Evolutionary conservation across 495 filamentous ascomycete species (phyloP).

Genomic region (Recurvomyces mirabilis): DNA sequence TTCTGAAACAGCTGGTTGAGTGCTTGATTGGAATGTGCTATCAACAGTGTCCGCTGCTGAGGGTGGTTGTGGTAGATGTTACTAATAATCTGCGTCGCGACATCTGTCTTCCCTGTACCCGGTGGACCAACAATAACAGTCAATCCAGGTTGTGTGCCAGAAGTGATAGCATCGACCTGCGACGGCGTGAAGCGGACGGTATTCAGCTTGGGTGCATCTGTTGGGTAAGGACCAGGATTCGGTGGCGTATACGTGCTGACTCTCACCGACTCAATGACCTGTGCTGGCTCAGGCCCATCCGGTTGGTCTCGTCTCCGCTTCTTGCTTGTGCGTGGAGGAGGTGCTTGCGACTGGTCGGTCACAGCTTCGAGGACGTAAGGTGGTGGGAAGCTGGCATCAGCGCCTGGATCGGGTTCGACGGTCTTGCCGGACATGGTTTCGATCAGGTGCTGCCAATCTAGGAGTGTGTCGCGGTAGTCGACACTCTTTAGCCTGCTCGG

Average conservation of each 20-base stretch:
- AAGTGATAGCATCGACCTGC: slow-evolving; percentile 85
- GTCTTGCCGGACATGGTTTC: slow-evolving; percentile 76
- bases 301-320: slow-evolving; percentile 70
- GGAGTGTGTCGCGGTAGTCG: slow-evolving; percentile 87
- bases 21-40: slow-evolving; percentile 96
- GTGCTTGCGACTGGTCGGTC: slow-evolving; percentile 7
- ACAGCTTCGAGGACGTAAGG: slow-evolving; percentile 64
- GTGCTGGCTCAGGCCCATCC: slow-evolving; percentile 41
- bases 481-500: slow-evolving; percentile 63
- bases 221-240: slow-evolving; percentile 83
- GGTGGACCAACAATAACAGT: slow-evolving; percentile 93
- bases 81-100: slow-evolving; percentile 96
- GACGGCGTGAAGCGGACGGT: slow-evolving; percentile 76
- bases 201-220: slow-evolving; percentile 78
- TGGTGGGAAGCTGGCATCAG: slow-evolving; percentile 64
- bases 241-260: slow-evolving; percentile 88
- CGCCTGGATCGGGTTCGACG: slow-evolving; percentile 62
- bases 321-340: slow-evolving; percentile 43
- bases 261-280: slow-evolving; percentile 53
- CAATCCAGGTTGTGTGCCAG: slow-evolving; percentile 87
- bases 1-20: slow-evolving; percentile 99
- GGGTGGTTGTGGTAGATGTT: slow-evolving; percentile 99
- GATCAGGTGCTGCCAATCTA: slow-evolving; percentile 89
- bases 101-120: slow-evolving; percentile 96
- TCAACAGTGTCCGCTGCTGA: slow-evolving; percentile 75